Conservation (phyloP, 306 rosid species). For the Quercus suber region DNA sequence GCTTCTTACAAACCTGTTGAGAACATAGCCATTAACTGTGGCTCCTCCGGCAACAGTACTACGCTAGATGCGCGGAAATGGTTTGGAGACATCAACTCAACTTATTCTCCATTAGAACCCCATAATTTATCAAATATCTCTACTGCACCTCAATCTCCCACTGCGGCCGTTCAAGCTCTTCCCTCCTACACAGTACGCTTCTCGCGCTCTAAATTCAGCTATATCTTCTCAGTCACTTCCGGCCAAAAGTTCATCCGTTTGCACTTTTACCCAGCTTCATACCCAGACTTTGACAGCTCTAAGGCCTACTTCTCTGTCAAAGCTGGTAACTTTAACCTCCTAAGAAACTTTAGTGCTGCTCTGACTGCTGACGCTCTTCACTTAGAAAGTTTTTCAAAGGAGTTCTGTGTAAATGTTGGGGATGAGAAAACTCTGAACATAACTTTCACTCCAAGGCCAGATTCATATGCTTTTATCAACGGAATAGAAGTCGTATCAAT, state of each 20-base stretch:
- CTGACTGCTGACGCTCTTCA: not conserved
- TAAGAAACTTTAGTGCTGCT: not conserved
- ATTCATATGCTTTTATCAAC: not conserved
- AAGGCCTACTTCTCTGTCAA: not conserved
- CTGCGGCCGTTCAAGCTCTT: too few species aligned
- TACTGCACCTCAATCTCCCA: not conserved
- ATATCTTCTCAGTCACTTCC: not conserved
- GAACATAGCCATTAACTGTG: too few species aligned
- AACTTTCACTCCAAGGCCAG: not conserved
- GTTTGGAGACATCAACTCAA: not conserved
- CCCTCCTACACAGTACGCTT: not conserved
- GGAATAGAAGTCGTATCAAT: not conserved
- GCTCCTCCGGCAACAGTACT: too few species aligned
- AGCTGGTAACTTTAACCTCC: not conserved
- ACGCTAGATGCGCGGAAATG: rapidly evolving
- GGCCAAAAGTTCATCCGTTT: not conserved
- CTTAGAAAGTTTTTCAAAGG: rapidly evolving
- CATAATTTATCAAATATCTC: not conserved
- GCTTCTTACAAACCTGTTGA: too few species aligned
- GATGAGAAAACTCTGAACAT: not conserved
- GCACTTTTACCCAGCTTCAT: not conserved
- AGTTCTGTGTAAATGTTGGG: not conserved
- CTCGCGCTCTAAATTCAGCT: not conserved
- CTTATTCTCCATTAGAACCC: not conserved
- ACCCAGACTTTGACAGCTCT: not conserved